phyloP scores from a whole-genome alignment of 2,329 filamentous ascomycete genomes.

The Aspergillus clavatus region DNA sequence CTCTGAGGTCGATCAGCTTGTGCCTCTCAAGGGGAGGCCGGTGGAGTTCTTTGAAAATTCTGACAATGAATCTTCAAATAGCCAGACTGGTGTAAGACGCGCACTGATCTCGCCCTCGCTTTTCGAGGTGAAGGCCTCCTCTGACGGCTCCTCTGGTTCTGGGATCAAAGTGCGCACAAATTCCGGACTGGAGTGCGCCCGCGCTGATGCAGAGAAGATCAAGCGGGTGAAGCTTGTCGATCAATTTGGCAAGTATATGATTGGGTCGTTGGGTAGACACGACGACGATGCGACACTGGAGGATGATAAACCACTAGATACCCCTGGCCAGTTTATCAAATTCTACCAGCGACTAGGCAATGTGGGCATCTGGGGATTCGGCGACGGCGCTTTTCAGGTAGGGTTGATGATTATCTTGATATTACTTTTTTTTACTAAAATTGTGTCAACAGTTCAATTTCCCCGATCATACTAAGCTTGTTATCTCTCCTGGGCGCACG shows the following conservation, averaged over 20 bases:
- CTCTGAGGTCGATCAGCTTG: conserved; percentile 40
- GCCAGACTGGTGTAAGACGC: conserved; percentile 36
- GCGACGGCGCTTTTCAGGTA: conserved; percentile 46
- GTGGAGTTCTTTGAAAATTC: conserved; percentile 48
- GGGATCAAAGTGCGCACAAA: conserved; percentile 33
- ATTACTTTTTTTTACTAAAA: background rate
- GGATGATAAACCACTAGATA: conserved; percentile 22
- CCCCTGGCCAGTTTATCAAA: conserved; percentile 42
- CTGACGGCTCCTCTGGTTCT: conserved; percentile 16
- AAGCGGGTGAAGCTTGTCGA: conserved; percentile 46
- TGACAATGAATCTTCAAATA: conserved; percentile 28
- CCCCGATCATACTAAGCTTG: conserved; percentile 49
- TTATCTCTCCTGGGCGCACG: conserved; percentile 41
- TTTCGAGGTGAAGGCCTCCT: conserved; percentile 36
- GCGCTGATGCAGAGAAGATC: conserved; percentile 44
- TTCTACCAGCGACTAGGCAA: conserved; percentile 50
- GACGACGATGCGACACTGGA: conserved; percentile 32
- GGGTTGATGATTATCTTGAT: conserved; percentile 5
- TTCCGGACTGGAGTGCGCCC: conserved; percentile 29
- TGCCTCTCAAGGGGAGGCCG: conserved; percentile 39
- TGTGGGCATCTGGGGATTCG: conserved; percentile 51
- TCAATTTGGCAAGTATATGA: conserved; percentile 51
- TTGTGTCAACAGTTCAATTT: conserved; percentile 44
- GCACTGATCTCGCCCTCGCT: conserved; percentile 37
- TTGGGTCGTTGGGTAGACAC: conserved; percentile 42